These are phyloP conservation scores for Aspergillus spinulosporus DNA, from an alignment of 2,329 filamentous ascomycete genomes.

Conservation along the genomic window DNA sequence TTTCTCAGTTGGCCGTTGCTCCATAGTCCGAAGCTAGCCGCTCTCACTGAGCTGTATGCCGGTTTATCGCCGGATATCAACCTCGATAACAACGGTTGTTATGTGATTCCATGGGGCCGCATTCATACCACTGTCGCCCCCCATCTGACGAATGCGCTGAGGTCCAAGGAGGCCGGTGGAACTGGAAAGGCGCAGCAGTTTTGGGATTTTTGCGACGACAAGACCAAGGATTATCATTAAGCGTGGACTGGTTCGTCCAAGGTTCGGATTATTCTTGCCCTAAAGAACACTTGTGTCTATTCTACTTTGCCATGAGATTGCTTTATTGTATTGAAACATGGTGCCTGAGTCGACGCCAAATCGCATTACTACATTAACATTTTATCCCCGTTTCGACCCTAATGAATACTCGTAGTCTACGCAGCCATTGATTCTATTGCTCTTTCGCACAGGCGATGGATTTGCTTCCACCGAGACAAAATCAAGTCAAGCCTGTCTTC, in stretches of 20 bases:
- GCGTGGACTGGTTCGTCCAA: background rate
- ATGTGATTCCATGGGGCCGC: slow-evolving; percentile 15
- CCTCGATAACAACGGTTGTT: slow-evolving; percentile 14
- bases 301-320: background rate
- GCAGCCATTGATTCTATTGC: slow-evolving; percentile 14
- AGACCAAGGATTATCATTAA: slow-evolving; percentile 12
- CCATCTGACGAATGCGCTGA: slow-evolving; percentile 7
- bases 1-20: slow-evolving; percentile 9
- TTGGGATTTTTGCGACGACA: slow-evolving; percentile 14
- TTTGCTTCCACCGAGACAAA: slow-evolving; percentile 36
- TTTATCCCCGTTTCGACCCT: background rate
- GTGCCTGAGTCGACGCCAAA: slow-evolving; percentile 3
- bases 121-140: slow-evolving; percentile 14
- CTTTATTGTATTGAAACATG: background rate
- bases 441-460: slow-evolving; percentile 28
- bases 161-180: slow-evolving; percentile 3
- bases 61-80: slow-evolving; percentile 7
- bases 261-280: slow-evolving; percentile 2
- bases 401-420: background rate
- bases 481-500: slow-evolving; percentile 22
- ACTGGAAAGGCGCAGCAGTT: slow-evolving; percentile 10
- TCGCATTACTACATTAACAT: background rate
- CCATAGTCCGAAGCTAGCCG: slow-evolving; percentile 7
- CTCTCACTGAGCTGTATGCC: slow-evolving; percentile 11
- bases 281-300: background rate